phyloP scores from a whole-genome alignment of 139 green algal genomes.

The Gonium pectorale region DNA sequence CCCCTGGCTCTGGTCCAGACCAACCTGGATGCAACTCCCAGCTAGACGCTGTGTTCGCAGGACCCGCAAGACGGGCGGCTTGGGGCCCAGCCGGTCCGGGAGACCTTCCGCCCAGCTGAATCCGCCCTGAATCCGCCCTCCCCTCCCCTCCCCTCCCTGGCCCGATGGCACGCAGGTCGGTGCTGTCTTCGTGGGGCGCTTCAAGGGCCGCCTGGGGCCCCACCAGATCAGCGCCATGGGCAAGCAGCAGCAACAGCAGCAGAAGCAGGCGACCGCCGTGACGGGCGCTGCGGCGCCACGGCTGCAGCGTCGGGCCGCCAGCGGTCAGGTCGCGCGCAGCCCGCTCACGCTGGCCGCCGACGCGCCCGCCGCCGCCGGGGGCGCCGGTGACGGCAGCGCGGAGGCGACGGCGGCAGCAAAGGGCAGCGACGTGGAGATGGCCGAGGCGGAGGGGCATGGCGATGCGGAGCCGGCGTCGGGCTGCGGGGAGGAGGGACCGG shows the following conservation, averaged over 20 bases:
- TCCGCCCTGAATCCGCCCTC: neutral
- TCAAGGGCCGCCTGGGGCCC: constrained; percentile 60
- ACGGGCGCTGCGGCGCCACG: neutral
- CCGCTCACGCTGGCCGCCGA: too few relatives aligned
- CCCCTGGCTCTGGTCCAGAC: too few relatives aligned
- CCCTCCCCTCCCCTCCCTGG: neutral
- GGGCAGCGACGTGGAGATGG: neutral
- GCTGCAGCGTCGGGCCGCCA: too few relatives aligned
- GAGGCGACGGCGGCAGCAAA: too few relatives aligned
- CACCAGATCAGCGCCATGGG: constrained; percentile 53
- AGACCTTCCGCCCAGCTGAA: neutral
- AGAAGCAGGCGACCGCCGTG: neutral
- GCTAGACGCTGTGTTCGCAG: too few relatives aligned
- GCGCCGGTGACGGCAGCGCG: too few relatives aligned
- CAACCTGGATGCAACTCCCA: too few relatives aligned
- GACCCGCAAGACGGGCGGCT: too few relatives aligned
- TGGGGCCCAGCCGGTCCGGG: too few relatives aligned
- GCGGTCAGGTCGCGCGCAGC: too few relatives aligned
- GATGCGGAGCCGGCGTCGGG: neutral
- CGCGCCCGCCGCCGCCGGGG: too few relatives aligned
- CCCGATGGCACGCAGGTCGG: neutral
- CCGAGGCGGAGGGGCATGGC: neutral
- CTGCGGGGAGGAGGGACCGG: neutral
- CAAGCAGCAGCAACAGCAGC: constrained; percentile 15
- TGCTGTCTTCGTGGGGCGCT: constrained; percentile 62